phyloP scores from a whole-genome alignment of 2,329 filamentous ascomycete species.

The Phaeosphaeriaceae sp. region DNA sequence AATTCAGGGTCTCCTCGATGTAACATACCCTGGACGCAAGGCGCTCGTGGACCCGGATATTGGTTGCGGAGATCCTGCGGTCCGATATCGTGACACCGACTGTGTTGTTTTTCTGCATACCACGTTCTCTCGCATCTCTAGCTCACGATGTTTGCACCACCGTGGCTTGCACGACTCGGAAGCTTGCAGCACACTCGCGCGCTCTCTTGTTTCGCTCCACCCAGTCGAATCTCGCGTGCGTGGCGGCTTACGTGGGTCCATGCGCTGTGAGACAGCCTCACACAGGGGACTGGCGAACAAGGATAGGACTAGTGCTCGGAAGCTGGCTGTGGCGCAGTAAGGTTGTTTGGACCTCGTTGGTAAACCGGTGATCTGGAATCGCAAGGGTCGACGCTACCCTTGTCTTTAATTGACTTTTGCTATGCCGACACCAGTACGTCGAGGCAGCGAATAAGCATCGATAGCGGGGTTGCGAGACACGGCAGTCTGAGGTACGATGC shows the following conservation, averaged over 20 bases:
- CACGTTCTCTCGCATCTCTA: background rate
- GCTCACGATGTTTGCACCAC: conserved; percentile 2
- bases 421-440: background rate
- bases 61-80: conserved; percentile 6
- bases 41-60: conserved; percentile 2
- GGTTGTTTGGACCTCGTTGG: conserved; percentile 1
- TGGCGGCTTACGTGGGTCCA: background rate
- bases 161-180: conserved; percentile 1
- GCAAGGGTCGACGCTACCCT: background rate
- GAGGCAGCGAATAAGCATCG: background rate
- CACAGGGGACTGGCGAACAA: background rate
- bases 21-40: background rate
- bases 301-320: conserved; percentile 3
- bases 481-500: background rate
- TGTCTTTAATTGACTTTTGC: background rate
- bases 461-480: background rate
- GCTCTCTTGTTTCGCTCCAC: background rate
- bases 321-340: conserved; percentile 6
- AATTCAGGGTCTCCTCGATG: background rate
- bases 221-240: background rate
- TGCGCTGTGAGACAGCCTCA: conserved; percentile 3
- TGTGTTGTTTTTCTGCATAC: background rate
- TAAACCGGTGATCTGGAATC: background rate
- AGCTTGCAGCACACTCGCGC: background rate
- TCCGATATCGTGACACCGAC: background rate